These are phyloP conservation scores for Candida piceae DNA, from an alignment of 805 yeast species.

Conservation along the genomic window DNA sequence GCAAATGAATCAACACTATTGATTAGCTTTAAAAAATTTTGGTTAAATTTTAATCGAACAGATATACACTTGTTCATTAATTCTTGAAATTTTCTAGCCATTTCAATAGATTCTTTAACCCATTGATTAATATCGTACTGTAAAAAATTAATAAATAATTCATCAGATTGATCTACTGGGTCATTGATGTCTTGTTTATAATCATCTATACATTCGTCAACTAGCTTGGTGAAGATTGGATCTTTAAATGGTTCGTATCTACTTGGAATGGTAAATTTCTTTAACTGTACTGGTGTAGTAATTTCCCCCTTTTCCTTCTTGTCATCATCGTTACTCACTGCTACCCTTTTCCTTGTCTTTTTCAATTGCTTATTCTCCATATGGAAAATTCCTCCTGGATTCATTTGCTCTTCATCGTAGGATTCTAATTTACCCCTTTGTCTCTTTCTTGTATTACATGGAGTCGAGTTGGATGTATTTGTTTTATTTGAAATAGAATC, in stretches of 20 bases:
- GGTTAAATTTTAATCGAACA: constrained; percentile 36
- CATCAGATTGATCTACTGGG: background rate
- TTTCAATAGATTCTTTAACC: constrained; percentile 32
- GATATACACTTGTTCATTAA: constrained; percentile 32
- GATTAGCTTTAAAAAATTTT: constrained; percentile 27
- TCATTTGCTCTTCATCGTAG: no score
- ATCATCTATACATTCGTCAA: constrained; percentile 11
- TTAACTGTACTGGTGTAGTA: no score
- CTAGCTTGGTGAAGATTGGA: constrained; percentile 12
- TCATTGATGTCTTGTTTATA: constrained; percentile 9
- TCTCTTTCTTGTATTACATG: constrained; percentile 14
- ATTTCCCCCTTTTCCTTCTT: background rate
- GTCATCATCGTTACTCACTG: background rate
- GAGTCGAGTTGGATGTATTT: constrained; percentile 17
- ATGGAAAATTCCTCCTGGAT: no score
- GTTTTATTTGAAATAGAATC: constrained; percentile 16
- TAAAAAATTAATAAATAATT: constrained; percentile 12
- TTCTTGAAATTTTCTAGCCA: constrained; percentile 30
- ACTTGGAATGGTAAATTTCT: constrained; percentile 6
- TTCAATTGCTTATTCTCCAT: no score
- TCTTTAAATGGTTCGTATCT: constrained; percentile 10
- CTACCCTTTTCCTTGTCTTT: no score
- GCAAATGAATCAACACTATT: constrained; percentile 18
- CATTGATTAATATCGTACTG: constrained; percentile 27
- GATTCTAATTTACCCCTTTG: no score